A percentile compares a stretch with the other conserved stretches of the same genome.
These are phyloP conservation scores for Zymoseptoria pseudotritici DNA, from an alignment of 2,329 filamentous ascomycete species.

Conservation along the genomic window DNA sequence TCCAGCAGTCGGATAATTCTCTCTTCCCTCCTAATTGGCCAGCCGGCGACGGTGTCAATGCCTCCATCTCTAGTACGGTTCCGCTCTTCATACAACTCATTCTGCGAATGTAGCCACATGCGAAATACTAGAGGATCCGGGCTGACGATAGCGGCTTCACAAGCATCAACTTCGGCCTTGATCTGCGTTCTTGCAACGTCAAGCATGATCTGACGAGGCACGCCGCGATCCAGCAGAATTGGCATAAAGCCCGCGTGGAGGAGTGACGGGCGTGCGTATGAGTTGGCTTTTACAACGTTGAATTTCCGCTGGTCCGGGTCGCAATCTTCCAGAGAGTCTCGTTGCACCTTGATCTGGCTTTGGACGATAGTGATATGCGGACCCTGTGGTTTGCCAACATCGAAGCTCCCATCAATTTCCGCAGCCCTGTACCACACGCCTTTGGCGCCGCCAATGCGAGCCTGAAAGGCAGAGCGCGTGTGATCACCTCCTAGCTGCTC, in stretches of 20 bases:
- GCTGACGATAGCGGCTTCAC: constrained; percentile 33
- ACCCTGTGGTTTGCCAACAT: constrained; percentile 2
- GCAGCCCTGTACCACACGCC: constrained; percentile 59
- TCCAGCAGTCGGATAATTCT: constrained; percentile 49
- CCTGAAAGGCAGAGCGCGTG: constrained; percentile 61
- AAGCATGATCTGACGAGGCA: constrained; percentile 40
- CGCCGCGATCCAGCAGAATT: constrained; percentile 56
- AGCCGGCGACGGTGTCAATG: constrained; percentile 40
- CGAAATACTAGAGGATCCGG: constrained; percentile 23
- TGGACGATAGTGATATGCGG: constrained; percentile 46
- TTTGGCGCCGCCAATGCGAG: constrained; percentile 64
- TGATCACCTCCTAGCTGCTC: constrained; percentile 43
- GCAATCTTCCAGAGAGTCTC: constrained; percentile 3
- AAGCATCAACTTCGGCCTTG: constrained; percentile 43
- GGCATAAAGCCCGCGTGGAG: constrained; percentile 64
- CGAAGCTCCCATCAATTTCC: neutral
- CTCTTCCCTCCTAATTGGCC: constrained; percentile 48
- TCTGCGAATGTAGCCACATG: constrained; percentile 46
- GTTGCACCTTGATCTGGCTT: constrained; percentile 58
- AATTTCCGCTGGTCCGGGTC: constrained; percentile 43
- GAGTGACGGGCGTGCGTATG: constrained; percentile 43
- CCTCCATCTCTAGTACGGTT: constrained; percentile 17
- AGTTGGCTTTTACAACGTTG: constrained; percentile 51
- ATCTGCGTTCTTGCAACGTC: constrained; percentile 46
- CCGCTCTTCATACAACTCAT: constrained; percentile 32